phyloP scores from a whole-genome alignment of 306 rosid genomes.

The Quercus alba region DNA sequence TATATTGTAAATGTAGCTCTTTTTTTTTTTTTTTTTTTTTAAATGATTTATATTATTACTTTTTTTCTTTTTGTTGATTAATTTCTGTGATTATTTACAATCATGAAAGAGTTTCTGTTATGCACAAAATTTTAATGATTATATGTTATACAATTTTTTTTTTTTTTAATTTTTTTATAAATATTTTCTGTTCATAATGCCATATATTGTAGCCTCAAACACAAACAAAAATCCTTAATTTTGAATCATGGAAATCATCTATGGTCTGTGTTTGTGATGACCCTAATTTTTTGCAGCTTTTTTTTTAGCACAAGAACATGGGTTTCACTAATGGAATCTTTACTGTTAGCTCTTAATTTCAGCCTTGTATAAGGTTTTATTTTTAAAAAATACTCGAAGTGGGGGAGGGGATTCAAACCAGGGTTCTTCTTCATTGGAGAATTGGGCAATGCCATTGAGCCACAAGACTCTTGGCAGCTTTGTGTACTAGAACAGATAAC shows the following conservation, averaged over 20 bases:
- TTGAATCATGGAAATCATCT: background rate
- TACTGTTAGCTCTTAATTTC: background rate
- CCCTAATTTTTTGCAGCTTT: background rate
- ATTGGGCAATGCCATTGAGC: no score
- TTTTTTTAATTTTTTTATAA: accelerated
- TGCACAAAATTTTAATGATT: background rate
- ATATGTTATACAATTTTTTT: background rate
- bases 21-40: no score
- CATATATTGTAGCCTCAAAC: background rate
- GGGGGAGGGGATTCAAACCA: no score
- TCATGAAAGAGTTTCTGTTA: background rate
- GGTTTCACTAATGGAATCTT: background rate
- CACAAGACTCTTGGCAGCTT: no score
- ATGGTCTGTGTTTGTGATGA: background rate
- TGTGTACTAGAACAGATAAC: no score
- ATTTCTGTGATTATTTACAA: background rate
- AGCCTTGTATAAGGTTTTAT: background rate
- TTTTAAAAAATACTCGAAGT: no score
- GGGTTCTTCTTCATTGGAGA: no score
- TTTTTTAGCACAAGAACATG: background rate
- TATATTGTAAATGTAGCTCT: background rate
- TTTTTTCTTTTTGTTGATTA: background rate
- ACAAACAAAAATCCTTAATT: background rate
- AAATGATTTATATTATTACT: background rate
- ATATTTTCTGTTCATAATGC: background rate